Evolutionary conservation across 2,329 filamentous ascomycete species (phyloP).

Genomic region (Pestalotiopsis sp.): DNA sequence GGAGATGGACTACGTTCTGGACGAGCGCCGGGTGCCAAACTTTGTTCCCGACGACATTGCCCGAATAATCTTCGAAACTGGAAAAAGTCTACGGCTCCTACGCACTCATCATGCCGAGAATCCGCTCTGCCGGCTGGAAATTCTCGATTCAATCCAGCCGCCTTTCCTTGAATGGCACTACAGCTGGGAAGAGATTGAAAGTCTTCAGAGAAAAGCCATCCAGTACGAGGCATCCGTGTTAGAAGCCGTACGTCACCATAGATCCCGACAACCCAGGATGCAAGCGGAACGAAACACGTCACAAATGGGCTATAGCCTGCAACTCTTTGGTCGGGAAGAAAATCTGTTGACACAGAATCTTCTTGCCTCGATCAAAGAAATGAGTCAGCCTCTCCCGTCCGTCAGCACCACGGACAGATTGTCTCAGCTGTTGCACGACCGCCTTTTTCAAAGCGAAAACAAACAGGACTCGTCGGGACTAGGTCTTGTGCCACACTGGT

Average conservation of each 20-base stretch:
- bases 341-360: constrained; percentile 50
- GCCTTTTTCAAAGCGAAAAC: constrained; percentile 35
- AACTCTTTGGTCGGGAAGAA: constrained; percentile 53
- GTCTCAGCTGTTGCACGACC: constrained; percentile 40
- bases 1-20: constrained; percentile 65
- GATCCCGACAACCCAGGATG: neutral
- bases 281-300: neutral
- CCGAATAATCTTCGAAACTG: constrained; percentile 76
- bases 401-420: constrained; percentile 37
- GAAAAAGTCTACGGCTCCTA: constrained; percentile 74
- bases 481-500: constrained; percentile 56
- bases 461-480: constrained; percentile 19
- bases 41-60: constrained; percentile 75
- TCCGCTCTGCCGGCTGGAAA: constrained; percentile 60
- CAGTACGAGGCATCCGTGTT: constrained; percentile 51
- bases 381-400: constrained; percentile 38
- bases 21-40: constrained; percentile 66
- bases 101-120: constrained; percentile 72
- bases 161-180: constrained; percentile 70
- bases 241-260: constrained; percentile 29
- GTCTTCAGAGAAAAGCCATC: constrained; percentile 62
- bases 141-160: constrained; percentile 48
- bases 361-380: constrained; percentile 50
- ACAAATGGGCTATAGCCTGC: constrained; percentile 30
- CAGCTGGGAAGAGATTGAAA: constrained; percentile 69